Evolutionary conservation across 2,329 filamentous ascomycete species (phyloP).

Genomic region (Cordyceps fumosorosea): DNA sequence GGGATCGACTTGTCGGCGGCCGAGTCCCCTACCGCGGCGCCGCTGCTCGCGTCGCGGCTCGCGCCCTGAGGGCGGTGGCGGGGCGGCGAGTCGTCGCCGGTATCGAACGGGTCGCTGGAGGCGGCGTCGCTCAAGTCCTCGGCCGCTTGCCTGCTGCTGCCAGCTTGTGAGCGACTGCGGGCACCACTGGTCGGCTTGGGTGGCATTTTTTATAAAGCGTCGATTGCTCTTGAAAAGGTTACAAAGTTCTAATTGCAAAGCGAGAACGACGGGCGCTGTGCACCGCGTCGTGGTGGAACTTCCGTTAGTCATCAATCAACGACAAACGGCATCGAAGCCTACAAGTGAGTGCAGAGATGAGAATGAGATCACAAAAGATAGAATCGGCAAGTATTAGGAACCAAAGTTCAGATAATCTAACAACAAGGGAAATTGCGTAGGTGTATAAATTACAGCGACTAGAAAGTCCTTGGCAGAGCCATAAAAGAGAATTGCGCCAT

Average conservation of each 20-base stretch:
- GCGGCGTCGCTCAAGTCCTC: constrained; percentile 19
- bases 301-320: constrained; percentile 1
- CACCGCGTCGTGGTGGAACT: constrained; percentile 1
- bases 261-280: not conserved
- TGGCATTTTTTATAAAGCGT: constrained; percentile 29
- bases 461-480: constrained; percentile 40
- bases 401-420: constrained; percentile 16
- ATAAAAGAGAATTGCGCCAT: constrained; percentile 38
- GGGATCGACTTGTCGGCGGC: constrained; percentile 52
- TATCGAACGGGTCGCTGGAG: constrained; percentile 30
- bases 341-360: not conserved
- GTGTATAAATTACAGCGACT: constrained; percentile 59
- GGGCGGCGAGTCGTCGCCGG: constrained; percentile 21
- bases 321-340: not conserved
- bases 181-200: constrained; percentile 32
- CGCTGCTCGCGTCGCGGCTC: not conserved
- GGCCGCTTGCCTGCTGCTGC: constrained; percentile 19
- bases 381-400: constrained; percentile 30
- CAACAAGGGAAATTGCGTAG: constrained; percentile 48
- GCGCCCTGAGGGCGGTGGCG: constrained; percentile 14
- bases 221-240: not conserved
- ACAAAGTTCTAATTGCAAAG: too few relatives aligned
- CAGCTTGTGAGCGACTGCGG: constrained; percentile 30
- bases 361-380: not conserved
- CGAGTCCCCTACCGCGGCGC: constrained; percentile 23